A percentile compares a stretch with the other conserved stretches of the same genome.
These are phyloP conservation scores for Pseudogymnoascus sp. DNA, from an alignment of 2,329 filamentous ascomycete species.

Conservation along the genomic window DNA sequence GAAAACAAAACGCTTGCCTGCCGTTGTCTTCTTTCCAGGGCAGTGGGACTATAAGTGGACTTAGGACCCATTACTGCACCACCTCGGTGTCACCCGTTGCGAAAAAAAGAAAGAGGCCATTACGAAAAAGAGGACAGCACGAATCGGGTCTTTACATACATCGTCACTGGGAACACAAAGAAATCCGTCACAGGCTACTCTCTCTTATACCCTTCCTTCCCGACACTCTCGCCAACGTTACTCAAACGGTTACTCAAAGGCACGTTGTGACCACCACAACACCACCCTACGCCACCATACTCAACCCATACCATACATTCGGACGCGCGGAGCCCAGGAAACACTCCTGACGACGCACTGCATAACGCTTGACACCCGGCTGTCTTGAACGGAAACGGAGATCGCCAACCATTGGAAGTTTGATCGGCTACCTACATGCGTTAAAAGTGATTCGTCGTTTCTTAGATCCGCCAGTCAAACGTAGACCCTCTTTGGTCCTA, in stretches of 20 bases:
- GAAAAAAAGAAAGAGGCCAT: neutral
- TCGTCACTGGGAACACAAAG: neutral
- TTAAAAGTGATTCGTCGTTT: conserved; percentile 1
- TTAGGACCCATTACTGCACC: neutral
- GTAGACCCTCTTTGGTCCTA: neutral
- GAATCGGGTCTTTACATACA: neutral
- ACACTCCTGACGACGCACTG: neutral
- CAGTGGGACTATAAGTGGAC: conserved; percentile 2
- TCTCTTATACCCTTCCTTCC: neutral
- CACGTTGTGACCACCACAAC: neutral
- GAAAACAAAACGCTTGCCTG: neutral
- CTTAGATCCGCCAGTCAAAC: neutral
- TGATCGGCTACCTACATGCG: neutral
- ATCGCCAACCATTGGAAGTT: neutral
- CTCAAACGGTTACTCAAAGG: neutral
- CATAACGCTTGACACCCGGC: neutral
- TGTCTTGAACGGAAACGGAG: conserved; percentile 1
- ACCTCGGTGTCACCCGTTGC: neutral
- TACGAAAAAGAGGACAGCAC: neutral
- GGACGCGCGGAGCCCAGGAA: neutral
- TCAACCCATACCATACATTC: neutral
- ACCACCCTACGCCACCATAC: neutral
- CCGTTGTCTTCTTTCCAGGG: neutral
- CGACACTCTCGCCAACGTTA: neutral
- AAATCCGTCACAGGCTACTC: neutral